These are phyloP conservation scores for Phaeosphaeriaceae sp. DNA, from an alignment of 2,329 filamentous ascomycete genomes.

Conservation along the genomic window DNA sequence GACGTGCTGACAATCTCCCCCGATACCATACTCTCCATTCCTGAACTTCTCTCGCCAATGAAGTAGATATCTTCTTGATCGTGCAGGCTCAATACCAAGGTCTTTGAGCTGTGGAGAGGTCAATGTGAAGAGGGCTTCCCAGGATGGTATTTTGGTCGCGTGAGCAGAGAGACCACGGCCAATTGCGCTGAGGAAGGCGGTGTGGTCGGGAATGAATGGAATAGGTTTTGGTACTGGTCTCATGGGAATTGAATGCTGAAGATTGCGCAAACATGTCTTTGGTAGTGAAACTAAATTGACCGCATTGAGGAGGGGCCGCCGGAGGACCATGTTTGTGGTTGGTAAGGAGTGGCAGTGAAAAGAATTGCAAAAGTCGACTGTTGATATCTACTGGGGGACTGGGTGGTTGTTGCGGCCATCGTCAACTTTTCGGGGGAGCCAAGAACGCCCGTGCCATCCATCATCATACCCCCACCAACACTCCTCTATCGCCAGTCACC, in stretches of 20 bases:
- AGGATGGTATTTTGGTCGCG: constrained; percentile 83
- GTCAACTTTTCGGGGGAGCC: constrained; percentile 43
- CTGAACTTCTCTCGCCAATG: constrained; percentile 87
- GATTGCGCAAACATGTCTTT: constrained; percentile 41
- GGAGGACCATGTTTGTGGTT: constrained; percentile 42
- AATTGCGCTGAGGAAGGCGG: constrained; percentile 88
- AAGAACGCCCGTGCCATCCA: constrained; percentile 29
- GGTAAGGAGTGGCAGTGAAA: neutral
- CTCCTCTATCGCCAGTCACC: constrained; percentile 9
- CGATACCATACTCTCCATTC: constrained; percentile 76
- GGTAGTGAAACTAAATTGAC: constrained; percentile 31
- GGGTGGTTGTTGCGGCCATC: constrained; percentile 12
- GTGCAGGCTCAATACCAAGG: constrained; percentile 84
- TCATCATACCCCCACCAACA: constrained; percentile 18
- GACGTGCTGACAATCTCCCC: constrained; percentile 81
- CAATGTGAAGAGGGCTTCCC: constrained; percentile 88
- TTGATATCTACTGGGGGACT: constrained; percentile 6
- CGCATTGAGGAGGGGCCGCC: constrained; percentile 41
- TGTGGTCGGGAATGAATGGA: constrained; percentile 82
- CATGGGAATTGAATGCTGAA: constrained; percentile 50
- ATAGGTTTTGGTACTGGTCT: constrained; percentile 71
- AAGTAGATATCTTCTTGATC: constrained; percentile 81
- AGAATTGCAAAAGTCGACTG: neutral
- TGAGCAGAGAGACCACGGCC: constrained; percentile 85
- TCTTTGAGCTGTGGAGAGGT: constrained; percentile 77